Evolutionary conservation across 2,329 filamentous ascomycete species (phyloP).

Genomic region (Sclerotinia sclerotiorum): DNA sequence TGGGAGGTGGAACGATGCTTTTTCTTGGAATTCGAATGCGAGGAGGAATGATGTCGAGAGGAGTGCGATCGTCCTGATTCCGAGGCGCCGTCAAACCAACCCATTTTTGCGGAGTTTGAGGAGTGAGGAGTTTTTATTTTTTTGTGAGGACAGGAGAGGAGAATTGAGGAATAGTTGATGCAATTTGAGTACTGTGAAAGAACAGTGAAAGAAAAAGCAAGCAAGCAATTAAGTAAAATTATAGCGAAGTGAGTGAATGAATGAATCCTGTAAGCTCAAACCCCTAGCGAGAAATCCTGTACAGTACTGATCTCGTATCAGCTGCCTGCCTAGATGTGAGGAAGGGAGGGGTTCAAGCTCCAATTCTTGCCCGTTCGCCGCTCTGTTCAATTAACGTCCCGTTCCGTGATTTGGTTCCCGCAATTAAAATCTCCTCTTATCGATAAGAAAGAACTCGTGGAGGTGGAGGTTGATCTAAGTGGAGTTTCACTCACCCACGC

Average conservation of each 20-base stretch:
- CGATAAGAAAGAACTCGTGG: constrained; percentile 3
- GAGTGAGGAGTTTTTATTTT: no score
- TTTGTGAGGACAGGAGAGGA: not conserved
- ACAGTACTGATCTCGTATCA: constrained; percentile 9
- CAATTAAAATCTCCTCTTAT: constrained; percentile 4
- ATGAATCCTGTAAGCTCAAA: not conserved
- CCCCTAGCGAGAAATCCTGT: not conserved
- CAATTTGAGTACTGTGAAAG: not conserved
- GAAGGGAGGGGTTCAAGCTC: constrained; percentile 11
- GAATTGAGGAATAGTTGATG: not conserved
- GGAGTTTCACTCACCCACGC: not conserved
- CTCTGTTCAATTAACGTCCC: constrained; percentile 22
- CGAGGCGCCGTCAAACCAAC: constrained; percentile 47
- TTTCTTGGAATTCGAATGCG: constrained; percentile 32
- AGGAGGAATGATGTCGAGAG: constrained; percentile 33
- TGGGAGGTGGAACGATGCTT: constrained; percentile 31
- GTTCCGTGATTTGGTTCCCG: not conserved
- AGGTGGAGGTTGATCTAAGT: not conserved
- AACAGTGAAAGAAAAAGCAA: not conserved
- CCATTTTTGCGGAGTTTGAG: constrained; percentile 41
- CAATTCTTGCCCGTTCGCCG: not conserved
- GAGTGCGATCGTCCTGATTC: constrained; percentile 35
- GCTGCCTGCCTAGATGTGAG: not conserved
- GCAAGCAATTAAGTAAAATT: not conserved
- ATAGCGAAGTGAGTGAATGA: not conserved